Evolutionary conservation across 768 basidiomycete genomes (phyloP), one percentile per base, ranked within the genome.

Genomic region (Leucosporidium yakuticum): DNA sequence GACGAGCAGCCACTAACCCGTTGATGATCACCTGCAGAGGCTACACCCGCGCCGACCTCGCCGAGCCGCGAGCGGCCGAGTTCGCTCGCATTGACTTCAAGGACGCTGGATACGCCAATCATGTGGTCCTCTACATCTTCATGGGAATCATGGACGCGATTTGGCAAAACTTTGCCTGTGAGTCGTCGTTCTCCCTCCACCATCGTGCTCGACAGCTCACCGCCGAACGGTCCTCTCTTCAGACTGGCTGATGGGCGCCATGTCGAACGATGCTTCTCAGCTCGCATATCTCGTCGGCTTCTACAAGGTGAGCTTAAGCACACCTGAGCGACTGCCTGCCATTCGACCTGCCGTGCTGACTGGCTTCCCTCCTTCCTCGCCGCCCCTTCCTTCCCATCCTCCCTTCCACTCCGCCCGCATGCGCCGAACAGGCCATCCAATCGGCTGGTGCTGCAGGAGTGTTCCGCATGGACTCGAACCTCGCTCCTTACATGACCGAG

Each of bases 201-300:
- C 23, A 5, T n/a, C 31, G 7, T 15, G 11, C 39, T 2, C 4
- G 25, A 0, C 4, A 9, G 23, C 8, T 39, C 15, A 21, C 20
- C 17, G 12, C 0, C 1, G 25, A 9, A 31, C 11, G 8, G n/a
- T 21, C 21, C 19, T 14, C 27, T 14, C 1, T 53, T 2, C 60
- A 57, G 54, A 63, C 59, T 67, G 65, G 69, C 64, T 62, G 11
- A 44, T 73, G 67, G 89, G 89, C 50, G 87, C 88, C 19, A 88
- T 92, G 86, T 88, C 88, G 27, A 90, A 91, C 72, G 86, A 90
- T 77, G 85, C 88, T 12, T 84, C 83, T 2, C 89, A 89, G 76
- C 84, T 91, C 27, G 89, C 89, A 0, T 83, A 89, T 76, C 87
- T 91, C 74, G 81, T 86, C 21, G 90, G 90, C 51, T 88, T 91